phyloP scores from a whole-genome alignment of 306 rosid species.

The Bauhinia variegata region DNA sequence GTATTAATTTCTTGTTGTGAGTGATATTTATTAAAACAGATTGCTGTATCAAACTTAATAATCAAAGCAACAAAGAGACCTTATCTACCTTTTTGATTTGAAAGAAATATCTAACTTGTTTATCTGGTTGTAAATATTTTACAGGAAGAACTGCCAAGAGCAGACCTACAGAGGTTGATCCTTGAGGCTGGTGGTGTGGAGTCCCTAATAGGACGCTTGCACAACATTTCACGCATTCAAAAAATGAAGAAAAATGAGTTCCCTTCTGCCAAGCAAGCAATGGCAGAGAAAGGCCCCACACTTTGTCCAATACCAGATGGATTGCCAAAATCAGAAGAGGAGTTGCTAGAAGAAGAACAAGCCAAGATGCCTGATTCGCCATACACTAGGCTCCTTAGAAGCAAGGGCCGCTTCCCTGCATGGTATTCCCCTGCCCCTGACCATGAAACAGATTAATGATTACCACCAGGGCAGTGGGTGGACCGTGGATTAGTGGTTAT shows the following conservation, averaged over 20 bases:
- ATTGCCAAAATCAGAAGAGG: conserved; percentile 72
- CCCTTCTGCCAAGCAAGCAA: conserved; percentile 25
- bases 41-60: background rate
- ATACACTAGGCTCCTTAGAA: conserved; percentile 68
- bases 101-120: background rate
- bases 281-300: conserved; percentile 25
- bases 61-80: background rate
- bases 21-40: too few relatives aligned
- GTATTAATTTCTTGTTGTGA: background rate
- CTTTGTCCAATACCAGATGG: conserved; percentile 79
- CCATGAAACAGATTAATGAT: conserved; percentile 75
- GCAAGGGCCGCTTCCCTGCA: conserved; percentile 72
- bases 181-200: conserved; percentile 70
- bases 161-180: conserved; percentile 76
- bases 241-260: conserved; percentile 47
- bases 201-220: conserved; percentile 72
- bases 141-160: conserved; percentile 70
- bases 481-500: too few relatives aligned
- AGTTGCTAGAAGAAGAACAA: conserved; percentile 71
- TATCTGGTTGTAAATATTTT: background rate
- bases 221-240: conserved; percentile 55
- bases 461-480: background rate
- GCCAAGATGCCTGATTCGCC: conserved; percentile 81
- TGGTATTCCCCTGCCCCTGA: conserved; percentile 87
- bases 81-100: background rate